phyloP scores from a whole-genome alignment of 1,284 basidiomycete species.

The Fomitopsis betulina region DNA sequence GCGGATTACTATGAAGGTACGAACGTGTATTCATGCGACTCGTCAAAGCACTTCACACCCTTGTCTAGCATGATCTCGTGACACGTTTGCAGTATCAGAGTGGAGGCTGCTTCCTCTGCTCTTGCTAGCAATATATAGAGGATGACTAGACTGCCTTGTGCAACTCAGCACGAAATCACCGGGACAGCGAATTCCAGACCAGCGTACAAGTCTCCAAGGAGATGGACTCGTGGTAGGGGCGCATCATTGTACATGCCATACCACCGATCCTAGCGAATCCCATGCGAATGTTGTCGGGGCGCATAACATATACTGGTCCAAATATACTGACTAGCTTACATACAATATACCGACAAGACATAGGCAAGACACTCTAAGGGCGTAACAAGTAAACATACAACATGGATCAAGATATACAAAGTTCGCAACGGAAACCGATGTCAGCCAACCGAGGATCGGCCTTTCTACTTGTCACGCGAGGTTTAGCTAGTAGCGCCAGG shows the following conservation, averaged over 20 bases:
- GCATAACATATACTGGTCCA: not conserved
- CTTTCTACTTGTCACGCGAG: not conserved
- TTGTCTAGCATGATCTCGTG: not conserved
- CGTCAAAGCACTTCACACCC: not conserved
- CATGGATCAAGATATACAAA: not conserved
- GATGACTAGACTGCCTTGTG: too few relatives aligned
- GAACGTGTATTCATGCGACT: not conserved
- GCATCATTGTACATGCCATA: too few relatives aligned
- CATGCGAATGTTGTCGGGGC: too few relatives aligned
- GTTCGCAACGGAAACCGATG: not conserved
- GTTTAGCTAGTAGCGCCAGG: slow-evolving; percentile 12
- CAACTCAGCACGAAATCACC: too few relatives aligned
- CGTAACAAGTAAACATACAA: not conserved
- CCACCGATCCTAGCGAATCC: too few relatives aligned
- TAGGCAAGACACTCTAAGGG: not conserved
- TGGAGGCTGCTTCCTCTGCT: too few relatives aligned
- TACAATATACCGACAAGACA: not conserved
- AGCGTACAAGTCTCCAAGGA: too few relatives aligned
- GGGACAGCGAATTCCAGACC: too few relatives aligned
- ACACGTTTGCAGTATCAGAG: too few relatives aligned
- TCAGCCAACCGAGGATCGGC: not conserved
- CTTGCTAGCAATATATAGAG: too few relatives aligned
- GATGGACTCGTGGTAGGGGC: too few relatives aligned
- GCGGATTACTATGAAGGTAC: slow-evolving; percentile 73
- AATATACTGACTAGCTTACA: not conserved